Percentiles rank a stretch among this genome's conserved stretches.
phyloP scores from a whole-genome alignment of 176 grass and related monocot genomes.

The Lolium rigidum region DNA sequence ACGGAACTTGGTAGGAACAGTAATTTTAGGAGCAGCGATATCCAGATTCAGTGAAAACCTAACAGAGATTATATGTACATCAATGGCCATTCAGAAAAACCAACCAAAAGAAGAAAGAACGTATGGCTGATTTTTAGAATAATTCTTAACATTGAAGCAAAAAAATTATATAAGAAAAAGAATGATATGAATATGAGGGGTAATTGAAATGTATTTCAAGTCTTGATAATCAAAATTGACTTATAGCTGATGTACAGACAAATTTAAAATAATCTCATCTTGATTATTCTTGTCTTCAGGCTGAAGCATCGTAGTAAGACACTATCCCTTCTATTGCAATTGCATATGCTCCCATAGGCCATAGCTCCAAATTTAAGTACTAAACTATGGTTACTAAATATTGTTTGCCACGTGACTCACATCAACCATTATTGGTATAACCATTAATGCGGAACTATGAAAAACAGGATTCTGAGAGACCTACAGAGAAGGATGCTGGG shows the following conservation, averaged over 20 bases:
- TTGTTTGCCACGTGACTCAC: not conserved
- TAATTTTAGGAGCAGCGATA: constrained; percentile 98
- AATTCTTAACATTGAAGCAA: constrained; percentile 27
- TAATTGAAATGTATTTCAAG: constrained; percentile 22
- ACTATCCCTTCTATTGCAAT: constrained; percentile 25
- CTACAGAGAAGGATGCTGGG: not conserved
- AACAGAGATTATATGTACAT: constrained; percentile 26
- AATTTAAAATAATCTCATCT: constrained; percentile 27
- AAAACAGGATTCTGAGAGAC: constrained; percentile 15
- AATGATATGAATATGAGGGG: not conserved
- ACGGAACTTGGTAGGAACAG: constrained; percentile 82
- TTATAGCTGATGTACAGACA: constrained; percentile 12
- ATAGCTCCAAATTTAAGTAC: constrained; percentile 9
- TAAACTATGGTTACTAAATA: not conserved
- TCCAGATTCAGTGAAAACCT: constrained; percentile 98
- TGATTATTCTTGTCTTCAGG: constrained; percentile 19
- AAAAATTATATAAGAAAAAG: not conserved
- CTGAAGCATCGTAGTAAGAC: constrained; percentile 38
- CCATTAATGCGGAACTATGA: constrained; percentile 8
- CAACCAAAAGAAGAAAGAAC: constrained; percentile 23
- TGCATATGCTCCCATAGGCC: constrained; percentile 33
- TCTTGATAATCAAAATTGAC: not conserved
- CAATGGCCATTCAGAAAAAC: constrained; percentile 17
- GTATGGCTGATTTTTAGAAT: constrained; percentile 18
- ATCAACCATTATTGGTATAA: not conserved